phyloP scores from a whole-genome alignment of 768 basidiomycete species.

The Pleurotus cornucopiae region DNA sequence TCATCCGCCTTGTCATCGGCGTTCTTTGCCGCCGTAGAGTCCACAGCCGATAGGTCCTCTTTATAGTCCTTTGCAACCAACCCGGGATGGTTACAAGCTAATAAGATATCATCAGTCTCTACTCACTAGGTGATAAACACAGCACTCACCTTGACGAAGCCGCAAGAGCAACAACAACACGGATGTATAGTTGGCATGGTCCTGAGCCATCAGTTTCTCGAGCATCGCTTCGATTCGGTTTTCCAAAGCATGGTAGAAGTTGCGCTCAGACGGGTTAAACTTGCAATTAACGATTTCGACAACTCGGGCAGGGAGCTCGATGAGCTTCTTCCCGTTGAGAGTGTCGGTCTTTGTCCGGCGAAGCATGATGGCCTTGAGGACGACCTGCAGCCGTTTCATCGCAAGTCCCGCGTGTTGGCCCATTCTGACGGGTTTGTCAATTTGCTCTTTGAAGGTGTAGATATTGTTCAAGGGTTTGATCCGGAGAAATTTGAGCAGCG shows the following conservation, averaged over 20 bases:
- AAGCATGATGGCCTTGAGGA: constrained; percentile 86
- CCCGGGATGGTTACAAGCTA: constrained; percentile 88
- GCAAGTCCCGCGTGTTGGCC: constrained; percentile 58
- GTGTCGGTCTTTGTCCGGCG: constrained; percentile 74
- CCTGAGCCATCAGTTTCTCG: constrained; percentile 57
- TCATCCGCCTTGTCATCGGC: constrained; percentile 52
- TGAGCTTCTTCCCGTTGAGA: constrained; percentile 75
- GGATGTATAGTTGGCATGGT: constrained; percentile 55
- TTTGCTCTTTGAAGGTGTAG: constrained; percentile 73
- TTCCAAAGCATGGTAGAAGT: constrained; percentile 76
- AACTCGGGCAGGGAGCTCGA: constrained; percentile 73
- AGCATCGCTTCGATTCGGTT: constrained; percentile 61
- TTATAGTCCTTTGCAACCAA: constrained; percentile 76
- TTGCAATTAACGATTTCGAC: constrained; percentile 71
- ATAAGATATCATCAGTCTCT: not conserved
- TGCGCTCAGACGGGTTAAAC: constrained; percentile 73
- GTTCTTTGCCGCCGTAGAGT: constrained; percentile 52
- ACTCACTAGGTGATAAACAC: not conserved
- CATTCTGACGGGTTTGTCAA: constrained; percentile 74
- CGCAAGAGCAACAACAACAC: constrained; percentile 73
- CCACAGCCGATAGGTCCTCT: constrained; percentile 72
- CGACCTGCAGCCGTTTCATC: constrained; percentile 82
- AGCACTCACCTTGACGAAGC: constrained; percentile 75
- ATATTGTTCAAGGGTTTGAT: constrained; percentile 79
- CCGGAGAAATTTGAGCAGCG: constrained; percentile 84